Conservation (phyloP, 208 protist species). For the Ichthyophonus hoferi region DNA sequence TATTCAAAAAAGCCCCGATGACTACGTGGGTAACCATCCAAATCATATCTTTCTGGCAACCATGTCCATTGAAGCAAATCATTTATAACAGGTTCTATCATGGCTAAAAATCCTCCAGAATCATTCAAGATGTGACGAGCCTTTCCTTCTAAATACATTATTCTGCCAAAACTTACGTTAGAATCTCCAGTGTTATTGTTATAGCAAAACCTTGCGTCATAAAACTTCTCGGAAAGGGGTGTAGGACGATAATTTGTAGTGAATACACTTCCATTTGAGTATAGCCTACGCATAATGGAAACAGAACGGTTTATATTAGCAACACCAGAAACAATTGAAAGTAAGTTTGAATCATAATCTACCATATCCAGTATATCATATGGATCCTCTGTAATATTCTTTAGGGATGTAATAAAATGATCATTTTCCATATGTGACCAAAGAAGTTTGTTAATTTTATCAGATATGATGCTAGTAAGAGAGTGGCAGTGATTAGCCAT, state of each 20-base stretch:
- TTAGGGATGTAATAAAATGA: background rate
- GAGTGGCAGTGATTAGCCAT: background rate
- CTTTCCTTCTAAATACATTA: background rate
- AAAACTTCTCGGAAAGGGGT: background rate
- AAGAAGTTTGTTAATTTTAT: background rate
- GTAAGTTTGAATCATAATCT: background rate
- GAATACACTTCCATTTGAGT: too few species aligned
- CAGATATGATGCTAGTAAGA: background rate
- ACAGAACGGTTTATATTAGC: background rate
- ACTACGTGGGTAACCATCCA: background rate
- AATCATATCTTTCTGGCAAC: background rate
- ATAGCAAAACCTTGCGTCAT: background rate
- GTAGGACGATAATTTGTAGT: background rate
- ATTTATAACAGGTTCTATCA: background rate
- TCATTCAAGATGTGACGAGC: background rate
- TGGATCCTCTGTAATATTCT: background rate
- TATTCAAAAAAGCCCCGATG: background rate
- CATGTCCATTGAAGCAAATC: background rate
- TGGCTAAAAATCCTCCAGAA: background rate
- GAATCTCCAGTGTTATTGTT: background rate
- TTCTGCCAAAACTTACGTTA: background rate
- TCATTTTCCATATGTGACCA: background rate
- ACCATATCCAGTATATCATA: background rate
- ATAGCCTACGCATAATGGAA: background rate
- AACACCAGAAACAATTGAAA: background rate